Base-by-base conservation (phyloP, 139 green algal species). In the Auxenochlorella pyrenoidosa region DNA sequence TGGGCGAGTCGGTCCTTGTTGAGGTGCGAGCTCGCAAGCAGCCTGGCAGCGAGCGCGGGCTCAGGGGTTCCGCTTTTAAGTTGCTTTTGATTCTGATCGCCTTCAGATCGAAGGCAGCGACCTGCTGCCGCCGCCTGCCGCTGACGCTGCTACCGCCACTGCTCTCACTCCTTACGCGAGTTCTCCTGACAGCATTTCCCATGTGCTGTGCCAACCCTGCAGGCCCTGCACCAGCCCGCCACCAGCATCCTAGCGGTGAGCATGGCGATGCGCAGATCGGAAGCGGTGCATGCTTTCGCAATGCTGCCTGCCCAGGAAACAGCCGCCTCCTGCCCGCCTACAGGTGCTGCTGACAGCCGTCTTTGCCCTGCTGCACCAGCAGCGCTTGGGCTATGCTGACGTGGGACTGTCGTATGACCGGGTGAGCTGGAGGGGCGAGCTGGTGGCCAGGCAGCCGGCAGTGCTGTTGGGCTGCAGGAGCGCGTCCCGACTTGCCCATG, bases 401-500 rank as follows among this genome's bases (percentile, higher is more conserved):
- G 89, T 97, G 38, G 94, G 94, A 8, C 85, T 94, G 15, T 93
- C 71, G 44, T 96, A 96, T 75, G 89, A 96, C 34, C 58, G 32
- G 26, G 87, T 94, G n/a, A 47, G 70, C 18, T 24, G 54, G 47
- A 12, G 47, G 22, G 18, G 15, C 18, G 15, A 63, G 12, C 15
- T 63, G 54, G 54, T 8, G 12, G 54, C 54, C 47, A 22, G 16
- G 54, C 54, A 28, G 54, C 54, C 22, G 54, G 2, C 54, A 24
- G 18, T 13, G 18, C 54, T 47, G 70, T 1, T 41, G 34, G 15
- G 66, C 30, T 75, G 30, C n/a, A n/a, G n/a, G n/a, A n/a, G n/a
- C n/a, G n/a, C n/a, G n/a, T n/a, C n/a, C n/a, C n/a, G n/a, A n/a
- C n/a, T n/a, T n/a, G n/a, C n/a, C n/a, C n/a, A n/a, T n/a, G n/a